Conservation (phyloP, 257 asterid genomes). For the Fraxinus pennsylvanica region DNA sequence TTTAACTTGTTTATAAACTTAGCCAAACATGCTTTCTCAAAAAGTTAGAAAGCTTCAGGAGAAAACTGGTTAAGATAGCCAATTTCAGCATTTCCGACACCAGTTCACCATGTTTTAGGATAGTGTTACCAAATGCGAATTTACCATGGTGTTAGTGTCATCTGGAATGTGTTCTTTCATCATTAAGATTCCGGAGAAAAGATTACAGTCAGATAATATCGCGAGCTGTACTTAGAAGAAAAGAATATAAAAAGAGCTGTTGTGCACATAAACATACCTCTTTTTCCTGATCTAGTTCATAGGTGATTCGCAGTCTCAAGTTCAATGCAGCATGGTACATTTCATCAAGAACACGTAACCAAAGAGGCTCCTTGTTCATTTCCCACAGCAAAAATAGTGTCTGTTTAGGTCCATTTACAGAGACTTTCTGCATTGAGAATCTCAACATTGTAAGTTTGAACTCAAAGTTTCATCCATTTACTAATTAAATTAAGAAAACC, state of each 20-base stretch:
- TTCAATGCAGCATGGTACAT: conserved; percentile 86
- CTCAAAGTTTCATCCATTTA: conserved; percentile 2
- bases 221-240: not conserved
- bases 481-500: conserved; percentile 3
- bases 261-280: conserved; percentile 45
- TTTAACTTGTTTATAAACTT: not conserved
- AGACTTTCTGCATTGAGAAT: conserved; percentile 51
- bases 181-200: not conserved
- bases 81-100: not conserved
- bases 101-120: not conserved
- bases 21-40: not conserved
- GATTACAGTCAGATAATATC: not conserved
- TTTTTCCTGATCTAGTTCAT: conserved; percentile 63
- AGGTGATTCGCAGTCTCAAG: conserved; percentile 65
- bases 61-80: not conserved
- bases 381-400: conserved; percentile 51
- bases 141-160: not conserved
- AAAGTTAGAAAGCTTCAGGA: not conserved
- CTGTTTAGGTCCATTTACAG: conserved; percentile 36
- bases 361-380: conserved; percentile 44
- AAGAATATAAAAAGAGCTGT: not conserved
- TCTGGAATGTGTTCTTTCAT: not conserved
- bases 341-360: conserved; percentile 62
- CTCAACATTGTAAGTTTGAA: not conserved
- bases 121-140: not conserved